A percentile compares a stretch with the other conserved stretches of the same genome.
Conservation (phyloP, 768 basidiomycete genomes). For the Candolleomyces eurysporus region DNA sequence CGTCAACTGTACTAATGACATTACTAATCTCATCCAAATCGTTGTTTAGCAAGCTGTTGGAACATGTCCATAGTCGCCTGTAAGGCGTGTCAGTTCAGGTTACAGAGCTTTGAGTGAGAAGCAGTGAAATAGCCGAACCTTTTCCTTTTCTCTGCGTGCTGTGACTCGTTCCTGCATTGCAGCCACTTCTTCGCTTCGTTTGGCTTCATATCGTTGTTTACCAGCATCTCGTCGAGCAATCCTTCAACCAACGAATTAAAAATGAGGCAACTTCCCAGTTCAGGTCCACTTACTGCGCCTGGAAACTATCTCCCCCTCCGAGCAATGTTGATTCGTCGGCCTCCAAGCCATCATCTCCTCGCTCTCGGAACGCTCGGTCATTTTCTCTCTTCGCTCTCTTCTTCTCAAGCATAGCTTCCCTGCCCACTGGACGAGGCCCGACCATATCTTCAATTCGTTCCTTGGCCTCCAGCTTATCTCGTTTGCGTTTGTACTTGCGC, state of each 20-base stretch:
- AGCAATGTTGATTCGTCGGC: conserved; percentile 76
- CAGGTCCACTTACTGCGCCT: conserved; percentile 55
- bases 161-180: conserved; percentile 58
- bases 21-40: conserved; percentile 59
- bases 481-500: conserved; percentile 59
- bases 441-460: conserved; percentile 75
- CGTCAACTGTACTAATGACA: background rate
- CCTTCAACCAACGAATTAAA: conserved; percentile 35
- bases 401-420: conserved; percentile 86
- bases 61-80: conserved; percentile 96
- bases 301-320: conserved; percentile 83
- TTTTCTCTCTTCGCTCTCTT: conserved; percentile 70
- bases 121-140: conserved; percentile 25
- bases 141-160: conserved; percentile 75
- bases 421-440: conserved; percentile 76
- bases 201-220: conserved; percentile 59
- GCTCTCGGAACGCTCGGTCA: conserved; percentile 71
- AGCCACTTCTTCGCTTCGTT: conserved; percentile 48
- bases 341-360: conserved; percentile 76
- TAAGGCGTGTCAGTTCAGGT: background rate
- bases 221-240: conserved; percentile 66
- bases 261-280: background rate
- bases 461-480: conserved; percentile 61
- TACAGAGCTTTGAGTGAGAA: conserved; percentile 4
- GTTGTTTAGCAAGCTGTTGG: conserved; percentile 83